Evolutionary conservation across 495 filamentous ascomycete species (phyloP).

Genomic region (Penicillium simplicissimum): DNA sequence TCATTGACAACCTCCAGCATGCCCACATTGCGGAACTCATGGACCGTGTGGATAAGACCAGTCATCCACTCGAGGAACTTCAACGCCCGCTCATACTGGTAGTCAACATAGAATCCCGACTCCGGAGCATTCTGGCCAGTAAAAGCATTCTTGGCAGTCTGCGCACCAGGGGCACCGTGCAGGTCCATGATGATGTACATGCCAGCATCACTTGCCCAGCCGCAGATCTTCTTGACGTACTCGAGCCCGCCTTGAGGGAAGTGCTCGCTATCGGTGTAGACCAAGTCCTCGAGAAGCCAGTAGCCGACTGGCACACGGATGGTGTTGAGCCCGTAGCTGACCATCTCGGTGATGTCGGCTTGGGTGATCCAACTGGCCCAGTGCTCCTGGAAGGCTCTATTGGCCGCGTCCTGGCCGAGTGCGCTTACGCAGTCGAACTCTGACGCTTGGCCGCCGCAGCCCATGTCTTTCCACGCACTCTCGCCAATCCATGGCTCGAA

Average conservation of each 20-base stretch:
- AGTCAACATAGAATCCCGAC: slow-evolving; percentile 56
- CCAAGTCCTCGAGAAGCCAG: slow-evolving; percentile 61
- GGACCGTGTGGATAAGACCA: slow-evolving; percentile 52
- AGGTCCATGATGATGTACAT: slow-evolving; percentile 66
- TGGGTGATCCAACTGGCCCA: slow-evolving; percentile 61
- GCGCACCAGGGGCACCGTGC: slow-evolving; percentile 63
- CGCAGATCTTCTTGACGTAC: slow-evolving; percentile 55
- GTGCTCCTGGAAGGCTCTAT: slow-evolving; percentile 56
- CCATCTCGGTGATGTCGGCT: slow-evolving; percentile 55
- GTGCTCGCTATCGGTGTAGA: slow-evolving; percentile 52
- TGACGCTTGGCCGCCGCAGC: slow-evolving; percentile 49
- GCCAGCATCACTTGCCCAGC: slow-evolving; percentile 55
- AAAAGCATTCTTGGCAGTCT: slow-evolving; percentile 50
- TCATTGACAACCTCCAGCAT: slow-evolving; percentile 64
- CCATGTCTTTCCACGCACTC: slow-evolving; percentile 53
- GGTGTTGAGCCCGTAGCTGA: slow-evolving; percentile 57
- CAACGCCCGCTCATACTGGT: slow-evolving; percentile 58
- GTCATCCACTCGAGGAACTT: slow-evolving; percentile 62
- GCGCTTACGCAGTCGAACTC: slow-evolving; percentile 59
- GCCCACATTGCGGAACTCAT: slow-evolving; percentile 56
- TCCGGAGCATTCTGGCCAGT: slow-evolving; percentile 54
- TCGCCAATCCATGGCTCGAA: slow-evolving; percentile 61
- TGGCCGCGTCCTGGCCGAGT: slow-evolving; percentile 55
- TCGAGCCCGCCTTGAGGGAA: slow-evolving; percentile 57
- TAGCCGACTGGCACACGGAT: slow-evolving; percentile 65